phyloP scores from a whole-genome alignment of 768 basidiomycete genomes.

The Phlegmacium glaucopus region DNA sequence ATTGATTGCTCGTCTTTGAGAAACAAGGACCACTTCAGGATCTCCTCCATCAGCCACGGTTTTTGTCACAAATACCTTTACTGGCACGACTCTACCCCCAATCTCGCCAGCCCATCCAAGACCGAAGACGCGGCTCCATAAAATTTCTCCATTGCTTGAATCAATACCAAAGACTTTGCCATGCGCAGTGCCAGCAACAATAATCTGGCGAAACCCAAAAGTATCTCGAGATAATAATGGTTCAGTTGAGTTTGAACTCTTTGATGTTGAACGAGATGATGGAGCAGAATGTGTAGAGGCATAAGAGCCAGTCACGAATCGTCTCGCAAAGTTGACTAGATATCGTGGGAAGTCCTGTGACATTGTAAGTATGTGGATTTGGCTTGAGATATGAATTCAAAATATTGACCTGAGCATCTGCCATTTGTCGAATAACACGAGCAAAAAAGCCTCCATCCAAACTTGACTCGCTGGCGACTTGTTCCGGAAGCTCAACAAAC shows the following conservation, averaged over 20 bases:
- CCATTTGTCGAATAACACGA: conserved; percentile 54
- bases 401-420: conserved; percentile 51
- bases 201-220: conserved; percentile 85
- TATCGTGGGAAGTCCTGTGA: conserved; percentile 69
- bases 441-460: conserved; percentile 45
- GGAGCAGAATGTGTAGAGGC: conserved; percentile 41
- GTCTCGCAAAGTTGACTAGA: conserved; percentile 57
- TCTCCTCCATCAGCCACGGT: conserved; percentile 44
- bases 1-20: conserved; percentile 59
- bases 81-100: conserved; percentile 54
- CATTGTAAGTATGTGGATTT: neutral
- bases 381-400: neutral
- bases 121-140: conserved; percentile 81
- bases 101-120: conserved; percentile 60
- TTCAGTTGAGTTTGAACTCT: conserved; percentile 25
- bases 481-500: conserved; percentile 78
- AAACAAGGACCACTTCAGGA: conserved; percentile 60
- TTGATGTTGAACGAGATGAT: conserved; percentile 18
- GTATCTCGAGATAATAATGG: conserved; percentile 63
- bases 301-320: conserved; percentile 71
- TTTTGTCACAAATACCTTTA: conserved; percentile 56
- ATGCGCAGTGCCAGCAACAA: conserved; percentile 64
- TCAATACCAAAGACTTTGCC: conserved; percentile 86
- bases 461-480: conserved; percentile 27
- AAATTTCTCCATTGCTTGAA: conserved; percentile 66